Conservation (phyloP, 257 asterid species). For the Solanum paucissectum region DNA sequence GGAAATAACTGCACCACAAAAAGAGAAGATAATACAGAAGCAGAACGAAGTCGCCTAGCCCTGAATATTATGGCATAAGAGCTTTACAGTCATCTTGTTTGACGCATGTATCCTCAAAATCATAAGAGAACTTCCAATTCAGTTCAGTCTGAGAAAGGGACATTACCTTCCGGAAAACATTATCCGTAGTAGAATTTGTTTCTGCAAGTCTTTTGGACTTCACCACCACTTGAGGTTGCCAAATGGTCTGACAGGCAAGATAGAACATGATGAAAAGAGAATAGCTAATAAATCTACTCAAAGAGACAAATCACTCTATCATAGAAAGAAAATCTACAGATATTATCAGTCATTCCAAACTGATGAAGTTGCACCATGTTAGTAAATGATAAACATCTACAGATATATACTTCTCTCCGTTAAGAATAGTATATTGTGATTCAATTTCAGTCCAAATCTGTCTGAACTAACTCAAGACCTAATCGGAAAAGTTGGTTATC, state of each 20-base stretch:
- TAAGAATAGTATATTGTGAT: background rate
- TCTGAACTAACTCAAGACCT: background rate
- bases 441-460: background rate
- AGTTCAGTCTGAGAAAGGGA: background rate
- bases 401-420: background rate
- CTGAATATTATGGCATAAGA: background rate
- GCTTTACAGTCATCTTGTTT: background rate
- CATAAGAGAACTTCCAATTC: background rate
- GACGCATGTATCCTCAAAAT: background rate
- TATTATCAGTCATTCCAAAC: background rate
- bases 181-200: background rate
- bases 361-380: background rate
- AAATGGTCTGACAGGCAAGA: background rate
- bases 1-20: background rate
- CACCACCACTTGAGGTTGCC: background rate
- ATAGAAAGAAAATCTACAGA: background rate
- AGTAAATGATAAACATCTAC: background rate
- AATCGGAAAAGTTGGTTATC: background rate
- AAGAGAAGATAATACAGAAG: background rate
- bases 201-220: background rate
- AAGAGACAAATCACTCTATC: background rate
- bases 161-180: background rate
- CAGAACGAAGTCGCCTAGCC: background rate
- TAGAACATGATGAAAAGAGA: background rate
- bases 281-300: background rate